Conservation (phyloP, 257 asterid species). For the Voacanga thouarsii region DNA sequence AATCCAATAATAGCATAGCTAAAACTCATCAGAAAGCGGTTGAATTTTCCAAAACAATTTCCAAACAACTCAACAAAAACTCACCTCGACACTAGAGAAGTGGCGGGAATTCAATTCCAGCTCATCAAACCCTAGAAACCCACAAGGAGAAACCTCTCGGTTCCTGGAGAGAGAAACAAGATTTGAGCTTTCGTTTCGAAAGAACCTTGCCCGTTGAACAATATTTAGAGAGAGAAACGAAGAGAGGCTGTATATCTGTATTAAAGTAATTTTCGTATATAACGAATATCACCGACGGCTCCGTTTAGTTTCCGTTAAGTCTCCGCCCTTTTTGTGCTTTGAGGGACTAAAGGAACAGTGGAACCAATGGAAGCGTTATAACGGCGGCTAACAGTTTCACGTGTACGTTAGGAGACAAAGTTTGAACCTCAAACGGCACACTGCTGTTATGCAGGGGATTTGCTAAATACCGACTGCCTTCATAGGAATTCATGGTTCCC, state of each 20-base stretch:
- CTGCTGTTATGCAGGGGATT: constrained; percentile 20
- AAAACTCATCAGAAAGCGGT: constrained; percentile 1
- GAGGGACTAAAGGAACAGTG: neutral
- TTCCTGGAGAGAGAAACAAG: constrained; percentile 41
- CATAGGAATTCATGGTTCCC: constrained; percentile 27
- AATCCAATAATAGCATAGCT: constrained; percentile 2
- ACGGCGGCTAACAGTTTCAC: constrained; percentile 51
- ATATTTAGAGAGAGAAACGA: constrained; percentile 37
- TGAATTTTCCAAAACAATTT: constrained; percentile 12
- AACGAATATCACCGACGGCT: constrained; percentile 83
- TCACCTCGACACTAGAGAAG: constrained; percentile 13
- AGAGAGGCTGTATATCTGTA: constrained; percentile 29
- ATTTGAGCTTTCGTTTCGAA: constrained; percentile 36
- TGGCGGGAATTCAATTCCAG: constrained; percentile 34
- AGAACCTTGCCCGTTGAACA: constrained; percentile 84
- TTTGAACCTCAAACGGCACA: constrained; percentile 98
- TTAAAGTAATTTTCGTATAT: constrained; percentile 51
- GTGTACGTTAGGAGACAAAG: constrained; percentile 61
- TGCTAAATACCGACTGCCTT: constrained; percentile 14
- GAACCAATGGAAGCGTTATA: constrained; percentile 7
- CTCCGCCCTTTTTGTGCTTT: neutral
- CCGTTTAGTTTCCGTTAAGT: constrained; percentile 57
- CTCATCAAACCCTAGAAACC: constrained; percentile 31
- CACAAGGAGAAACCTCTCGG: constrained; percentile 21
- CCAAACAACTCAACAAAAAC: constrained; percentile 21